phyloP scores from a whole-genome alignment of 2,329 filamentous ascomycete genomes.

The Fusarium goolgardi region DNA sequence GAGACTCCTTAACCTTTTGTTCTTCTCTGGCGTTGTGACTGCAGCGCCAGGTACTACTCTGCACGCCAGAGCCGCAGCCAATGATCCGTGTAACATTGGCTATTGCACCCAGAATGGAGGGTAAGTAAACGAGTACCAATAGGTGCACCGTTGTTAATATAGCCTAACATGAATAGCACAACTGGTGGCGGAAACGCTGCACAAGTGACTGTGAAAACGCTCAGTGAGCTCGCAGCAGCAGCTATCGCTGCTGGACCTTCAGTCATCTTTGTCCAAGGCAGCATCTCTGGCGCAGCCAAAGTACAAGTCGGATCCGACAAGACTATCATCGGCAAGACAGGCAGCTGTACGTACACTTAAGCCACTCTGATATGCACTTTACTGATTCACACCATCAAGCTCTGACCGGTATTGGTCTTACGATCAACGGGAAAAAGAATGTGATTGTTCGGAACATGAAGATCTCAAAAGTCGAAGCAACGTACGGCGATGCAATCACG shows the following conservation, averaged over 20 bases:
- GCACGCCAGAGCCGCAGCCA: conserved; percentile 20
- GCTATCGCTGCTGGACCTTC: conserved; percentile 23
- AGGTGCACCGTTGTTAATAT: accelerated
- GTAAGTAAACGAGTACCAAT: neutral
- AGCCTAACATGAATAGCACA: conserved; percentile 5
- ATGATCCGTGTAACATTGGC: conserved; percentile 29
- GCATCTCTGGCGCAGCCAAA: conserved; percentile 42
- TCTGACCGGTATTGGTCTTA: conserved; percentile 36
- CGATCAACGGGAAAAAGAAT: conserved; percentile 52
- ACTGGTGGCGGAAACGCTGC: conserved; percentile 32
- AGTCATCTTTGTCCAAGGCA: conserved; percentile 39
- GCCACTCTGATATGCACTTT: neutral
- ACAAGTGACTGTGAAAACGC: conserved; percentile 32
- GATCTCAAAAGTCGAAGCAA: conserved; percentile 59
- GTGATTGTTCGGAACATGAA: conserved; percentile 69
- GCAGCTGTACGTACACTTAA: conserved; percentile 33
- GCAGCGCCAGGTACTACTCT: conserved; percentile 21
- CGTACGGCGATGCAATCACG: conserved; percentile 63
- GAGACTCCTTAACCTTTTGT: conserved; percentile 2
- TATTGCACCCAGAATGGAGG: conserved; percentile 44
- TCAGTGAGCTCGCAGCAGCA: conserved; percentile 31
- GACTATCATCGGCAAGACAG: conserved; percentile 39
- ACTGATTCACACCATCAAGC: neutral
- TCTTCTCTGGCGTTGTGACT: conserved; percentile 5
- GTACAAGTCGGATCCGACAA: conserved; percentile 42